Evolutionary conservation across 306 rosid species (phyloP).

Genomic region (Glycine tomentella): DNA sequence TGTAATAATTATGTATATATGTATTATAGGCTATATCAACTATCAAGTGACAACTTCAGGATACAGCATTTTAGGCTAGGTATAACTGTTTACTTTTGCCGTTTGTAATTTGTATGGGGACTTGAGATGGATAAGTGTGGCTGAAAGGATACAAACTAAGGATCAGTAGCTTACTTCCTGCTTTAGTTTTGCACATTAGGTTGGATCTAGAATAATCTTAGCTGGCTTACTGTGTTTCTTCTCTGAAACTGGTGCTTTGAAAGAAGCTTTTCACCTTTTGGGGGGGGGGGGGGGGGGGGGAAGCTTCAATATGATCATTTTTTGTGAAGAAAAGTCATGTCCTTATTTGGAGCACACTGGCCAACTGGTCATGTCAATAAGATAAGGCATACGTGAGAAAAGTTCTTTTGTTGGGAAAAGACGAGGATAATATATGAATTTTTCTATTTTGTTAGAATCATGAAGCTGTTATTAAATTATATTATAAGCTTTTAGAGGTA

Average conservation of each 20-base stretch:
- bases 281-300: too few species aligned
- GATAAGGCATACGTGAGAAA: not conserved
- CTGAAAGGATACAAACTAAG: not conserved
- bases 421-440: not conserved
- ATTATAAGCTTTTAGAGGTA: not conserved
- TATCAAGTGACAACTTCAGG: not conserved
- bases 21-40: not conserved
- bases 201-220: conserved; percentile 8
- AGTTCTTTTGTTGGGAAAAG: not conserved
- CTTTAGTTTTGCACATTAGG: not conserved
- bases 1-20: not conserved
- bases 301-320: not conserved
- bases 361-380: not conserved
- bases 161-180: not conserved
- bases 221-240: not conserved
- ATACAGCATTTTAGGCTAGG: not conserved
- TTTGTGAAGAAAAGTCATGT: not conserved
- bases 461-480: not conserved
- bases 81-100: too few species aligned
- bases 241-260: not conserved
- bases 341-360: not conserved
- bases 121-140: not conserved
- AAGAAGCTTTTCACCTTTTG: too few species aligned
- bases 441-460: not conserved
- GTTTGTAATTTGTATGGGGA: conserved; percentile 1